Base-by-base conservation (phyloP, 73 alveolate genomes). In the Symbiodinium natans region DNA sequence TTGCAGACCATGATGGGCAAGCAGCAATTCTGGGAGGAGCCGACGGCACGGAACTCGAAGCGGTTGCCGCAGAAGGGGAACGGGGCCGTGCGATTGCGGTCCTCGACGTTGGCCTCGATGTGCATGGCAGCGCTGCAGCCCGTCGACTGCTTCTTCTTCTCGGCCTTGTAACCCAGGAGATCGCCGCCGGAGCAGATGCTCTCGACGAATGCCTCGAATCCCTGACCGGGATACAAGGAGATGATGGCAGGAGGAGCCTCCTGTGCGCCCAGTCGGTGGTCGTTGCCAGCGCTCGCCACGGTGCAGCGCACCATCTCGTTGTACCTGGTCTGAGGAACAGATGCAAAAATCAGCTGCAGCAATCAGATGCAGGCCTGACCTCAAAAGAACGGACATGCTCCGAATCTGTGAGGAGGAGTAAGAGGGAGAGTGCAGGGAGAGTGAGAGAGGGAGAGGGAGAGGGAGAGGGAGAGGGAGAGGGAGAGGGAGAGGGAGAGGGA, bases 241-340 rank as follows among this genome's bases (percentile, higher is more conserved):
- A 92, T 92, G 98, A 92, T 92, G 90, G 98, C 98, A 2, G 98
- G 98, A 9, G 98, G 98, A 3, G 98, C 98, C 82, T 92, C 98
- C 89, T 92, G 98, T 27, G 98, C 98, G 0, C 98, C 98, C 52
- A 92, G 54, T 77, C 98, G 98, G 80, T 92, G 98, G 89, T 92
- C 98, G 56, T 92, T 92, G 82, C 98, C 98, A 3, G 98, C 88
- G 31, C 27, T 11, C 46, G 98, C 98, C 88, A 92, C 98, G 39
- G 98, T 74, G 98, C 98, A 92, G 31, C 98, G 98, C 56, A 92
- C 98, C 87, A 92, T 68, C 88, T 68, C 39, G 83, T 73, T 73
- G 83, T 73, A 73, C 71, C 71, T 52, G 15, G 71, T 23, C 71
- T 29, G 71, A 52, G n/a, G n/a, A n/a, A n/a, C n/a, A n/a, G n/a